These are phyloP conservation scores for Trametes maxima DNA, from an alignment of 768 basidiomycete species.

Conservation along the genomic window DNA sequence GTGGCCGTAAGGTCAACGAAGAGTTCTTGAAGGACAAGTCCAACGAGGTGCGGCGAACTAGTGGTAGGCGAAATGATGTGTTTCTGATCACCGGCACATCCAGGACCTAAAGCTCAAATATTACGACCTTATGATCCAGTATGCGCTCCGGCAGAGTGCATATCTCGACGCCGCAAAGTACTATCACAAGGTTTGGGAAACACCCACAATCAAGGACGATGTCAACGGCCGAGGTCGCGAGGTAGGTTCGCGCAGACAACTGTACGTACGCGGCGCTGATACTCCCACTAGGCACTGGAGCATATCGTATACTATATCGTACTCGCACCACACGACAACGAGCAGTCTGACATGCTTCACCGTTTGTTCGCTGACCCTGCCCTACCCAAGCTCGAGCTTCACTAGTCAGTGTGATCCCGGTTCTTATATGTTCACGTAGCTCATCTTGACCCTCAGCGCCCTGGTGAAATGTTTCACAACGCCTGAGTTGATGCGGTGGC, in stretches of 20 bases:
- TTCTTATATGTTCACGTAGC: slow-evolving; percentile 1
- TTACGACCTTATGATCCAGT: slow-evolving; percentile 96
- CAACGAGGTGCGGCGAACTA: slow-evolving; percentile 69
- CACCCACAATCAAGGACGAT: slow-evolving; percentile 90
- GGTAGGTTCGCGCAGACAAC: slow-evolving; percentile 43
- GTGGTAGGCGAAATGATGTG: too few species aligned
- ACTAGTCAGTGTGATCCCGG: slow-evolving; percentile 59
- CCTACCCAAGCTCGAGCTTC: slow-evolving; percentile 76
- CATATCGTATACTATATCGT: slow-evolving; percentile 95
- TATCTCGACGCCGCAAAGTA: slow-evolving; percentile 95
- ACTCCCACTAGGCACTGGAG: slow-evolving; percentile 71
- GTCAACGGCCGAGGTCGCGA: slow-evolving; percentile 65
- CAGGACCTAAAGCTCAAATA: slow-evolving; percentile 96
- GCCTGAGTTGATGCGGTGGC: slow-evolving; percentile 95
- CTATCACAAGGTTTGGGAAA: slow-evolving; percentile 97
- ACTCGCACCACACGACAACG: slow-evolving; percentile 92
- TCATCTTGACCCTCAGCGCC: slow-evolving; percentile 55
- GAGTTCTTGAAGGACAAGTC: slow-evolving; percentile 86
- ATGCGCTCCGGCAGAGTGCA: slow-evolving; percentile 78
- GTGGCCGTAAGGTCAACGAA: slow-evolving; percentile 92
- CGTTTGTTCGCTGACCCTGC: slow-evolving; percentile 81
- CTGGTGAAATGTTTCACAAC: slow-evolving; percentile 94
- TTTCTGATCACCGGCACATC: neutral
- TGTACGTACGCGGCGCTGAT: slow-evolving; percentile 4
- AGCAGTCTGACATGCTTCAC: slow-evolving; percentile 96